phyloP scores from a whole-genome alignment of 371 early-diverging fungal genomes.

The Saksenaea oblongispora region DNA sequence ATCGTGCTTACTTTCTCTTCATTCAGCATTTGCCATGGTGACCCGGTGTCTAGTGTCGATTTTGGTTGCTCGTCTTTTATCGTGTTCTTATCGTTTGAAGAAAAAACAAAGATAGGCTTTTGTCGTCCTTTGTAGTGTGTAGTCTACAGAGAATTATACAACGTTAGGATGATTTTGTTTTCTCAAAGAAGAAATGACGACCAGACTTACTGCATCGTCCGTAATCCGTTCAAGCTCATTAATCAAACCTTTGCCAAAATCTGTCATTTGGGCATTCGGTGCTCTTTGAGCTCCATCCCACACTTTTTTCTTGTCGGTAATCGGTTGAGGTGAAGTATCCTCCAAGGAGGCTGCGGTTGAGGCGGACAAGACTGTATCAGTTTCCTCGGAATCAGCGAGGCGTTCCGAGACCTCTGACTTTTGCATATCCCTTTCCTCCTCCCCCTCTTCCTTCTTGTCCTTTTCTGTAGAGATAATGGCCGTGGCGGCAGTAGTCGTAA shows the following conservation, averaged over 20 bases:
- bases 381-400: background rate
- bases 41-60: background rate
- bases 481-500: background rate
- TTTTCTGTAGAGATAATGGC: too few species aligned
- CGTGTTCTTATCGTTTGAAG: background rate
- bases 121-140: background rate
- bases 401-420: background rate
- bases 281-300: background rate
- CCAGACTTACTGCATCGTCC: background rate
- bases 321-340: background rate
- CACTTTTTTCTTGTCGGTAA: background rate
- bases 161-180: background rate
- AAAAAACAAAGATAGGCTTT: background rate
- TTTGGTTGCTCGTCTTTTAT: background rate
- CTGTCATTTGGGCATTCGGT: background rate
- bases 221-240: conserved; percentile 4
- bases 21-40: background rate
- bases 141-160: background rate
- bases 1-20: background rate
- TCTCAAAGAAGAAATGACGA: background rate
- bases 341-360: background rate
- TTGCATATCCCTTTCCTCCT: background rate
- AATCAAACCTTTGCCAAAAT: background rate
- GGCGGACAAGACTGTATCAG: background rate
- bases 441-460: too few species aligned